Conservation (phyloP, 257 asterid species). For the Nyctanthes arbortristis region DNA sequence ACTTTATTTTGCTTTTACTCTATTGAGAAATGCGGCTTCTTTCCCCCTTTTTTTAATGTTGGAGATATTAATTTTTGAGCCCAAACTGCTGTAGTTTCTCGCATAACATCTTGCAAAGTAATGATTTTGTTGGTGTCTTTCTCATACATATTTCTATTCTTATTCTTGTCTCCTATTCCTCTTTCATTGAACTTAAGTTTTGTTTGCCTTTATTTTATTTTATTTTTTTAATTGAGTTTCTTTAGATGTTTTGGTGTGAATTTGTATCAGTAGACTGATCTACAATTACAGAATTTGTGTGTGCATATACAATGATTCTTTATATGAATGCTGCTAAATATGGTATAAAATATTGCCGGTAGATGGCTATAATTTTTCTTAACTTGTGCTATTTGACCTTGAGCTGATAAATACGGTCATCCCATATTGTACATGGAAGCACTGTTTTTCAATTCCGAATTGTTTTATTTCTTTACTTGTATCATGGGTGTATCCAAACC, state of each 20-base stretch:
- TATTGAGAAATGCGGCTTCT: neutral
- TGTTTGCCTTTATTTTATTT: no score
- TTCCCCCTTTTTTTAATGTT: neutral
- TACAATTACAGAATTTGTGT: neutral
- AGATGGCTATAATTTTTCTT: neutral
- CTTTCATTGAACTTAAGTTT: no score
- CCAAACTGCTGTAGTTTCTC: no score
- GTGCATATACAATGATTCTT: neutral
- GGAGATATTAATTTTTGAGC: no score
- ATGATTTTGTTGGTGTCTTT: neutral
- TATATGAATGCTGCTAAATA: neutral
- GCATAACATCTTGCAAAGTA: neutral
- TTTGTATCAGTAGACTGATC: neutral
- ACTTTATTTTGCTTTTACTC: neutral
- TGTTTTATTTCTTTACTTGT: neutral
- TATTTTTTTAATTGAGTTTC: no score
- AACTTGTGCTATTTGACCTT: neutral
- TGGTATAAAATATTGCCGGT: neutral
- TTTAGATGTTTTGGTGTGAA: neutral
- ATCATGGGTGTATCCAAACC: neutral
- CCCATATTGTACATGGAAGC: neutral
- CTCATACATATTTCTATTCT: neutral
- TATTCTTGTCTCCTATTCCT: no score
- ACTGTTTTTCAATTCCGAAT: neutral
- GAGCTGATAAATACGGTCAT: neutral